Base-by-base conservation (phyloP, 495 filamentous ascomycete genomes). In the Penicillium verhagenii region DNA sequence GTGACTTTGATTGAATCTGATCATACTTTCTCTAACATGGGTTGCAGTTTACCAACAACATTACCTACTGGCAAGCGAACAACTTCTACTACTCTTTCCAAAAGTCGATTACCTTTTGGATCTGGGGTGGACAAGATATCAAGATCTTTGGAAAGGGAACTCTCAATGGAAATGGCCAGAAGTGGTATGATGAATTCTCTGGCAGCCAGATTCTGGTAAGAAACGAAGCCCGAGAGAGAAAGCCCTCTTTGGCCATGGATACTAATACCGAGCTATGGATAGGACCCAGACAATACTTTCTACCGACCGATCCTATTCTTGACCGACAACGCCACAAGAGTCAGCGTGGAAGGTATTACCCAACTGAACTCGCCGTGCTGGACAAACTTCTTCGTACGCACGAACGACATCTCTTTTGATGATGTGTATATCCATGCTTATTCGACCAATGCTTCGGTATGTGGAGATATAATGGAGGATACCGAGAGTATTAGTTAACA, bases 31-130 rank as follows among this genome's bases (percentile, higher is more conserved):
- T 18, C 19, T n/a, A 11, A 19, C 26, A 39, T 16, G 37, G 23
- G 8, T 16, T 43, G 40, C 45, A 78, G 72, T 85, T 84, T 67
- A 84, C 82, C 35, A 73, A 84, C 50, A 75, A 84, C 50, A 78
- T 82, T 33, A 60, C 67, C 13, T 84, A 80, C 67, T 85, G 82
- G 82, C 81, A 84, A 67, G 71, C 63, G 14, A 79, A 83, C 58
- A 68, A 81, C 57, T 84, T 81, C 65, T 74, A 65, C 50, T 78
- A 82, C 52, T 67, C 73, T 13, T 85, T 83, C 71, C 81, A 84
- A 52, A 81, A 82, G 60, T 81, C 76, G 9, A 78, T 83, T 46
- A 77, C 79, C n/a, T 84, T 82, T 59, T 85, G 80, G 81, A 70
- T 79, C 33, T 84, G 79, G 79, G 82, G 81, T 48, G 81, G 82